A percentile compares a stretch with the other conserved stretches of the same genome.
phyloP scores from a whole-genome alignment of 2,329 filamentous ascomycete genomes.

The Botryotinia convoluta region DNA sequence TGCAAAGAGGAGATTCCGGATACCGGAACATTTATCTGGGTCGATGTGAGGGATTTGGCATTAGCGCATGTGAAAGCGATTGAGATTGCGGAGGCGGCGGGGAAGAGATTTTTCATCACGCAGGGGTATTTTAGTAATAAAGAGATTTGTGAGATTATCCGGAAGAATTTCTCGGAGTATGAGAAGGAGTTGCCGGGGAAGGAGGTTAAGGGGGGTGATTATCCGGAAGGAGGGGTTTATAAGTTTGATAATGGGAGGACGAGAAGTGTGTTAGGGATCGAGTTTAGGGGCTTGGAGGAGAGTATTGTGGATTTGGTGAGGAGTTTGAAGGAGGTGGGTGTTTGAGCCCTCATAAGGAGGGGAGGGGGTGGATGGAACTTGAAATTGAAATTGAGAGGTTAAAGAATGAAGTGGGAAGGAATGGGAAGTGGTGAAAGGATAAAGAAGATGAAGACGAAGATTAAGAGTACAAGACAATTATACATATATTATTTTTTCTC shows the following conservation, averaged over 20 bases:
- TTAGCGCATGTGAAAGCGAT: conserved; percentile 60
- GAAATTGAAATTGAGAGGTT: too few species aligned
- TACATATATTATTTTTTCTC: background rate
- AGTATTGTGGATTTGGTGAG: conserved; percentile 59
- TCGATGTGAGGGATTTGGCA: conserved; percentile 61
- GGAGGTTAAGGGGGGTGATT: conserved; percentile 41
- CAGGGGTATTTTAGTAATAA: conserved; percentile 60
- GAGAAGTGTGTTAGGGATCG: conserved; percentile 55
- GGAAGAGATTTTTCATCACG: conserved; percentile 62
- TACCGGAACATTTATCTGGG: conserved; percentile 58
- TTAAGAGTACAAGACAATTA: background rate
- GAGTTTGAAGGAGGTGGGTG: conserved; percentile 35
- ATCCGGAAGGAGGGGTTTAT: conserved; percentile 46
- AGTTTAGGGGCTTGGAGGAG: conserved; percentile 57
- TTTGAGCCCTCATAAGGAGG: background rate
- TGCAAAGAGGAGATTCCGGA: conserved; percentile 56
- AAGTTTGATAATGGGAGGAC: conserved; percentile 55
- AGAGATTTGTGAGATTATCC: conserved; percentile 54
- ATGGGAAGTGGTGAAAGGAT: too few species aligned
- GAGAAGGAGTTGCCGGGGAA: conserved; percentile 46
- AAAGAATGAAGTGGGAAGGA: background rate
- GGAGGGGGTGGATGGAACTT: background rate
- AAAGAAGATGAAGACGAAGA: background rate
- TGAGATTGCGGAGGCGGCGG: conserved; percentile 54
- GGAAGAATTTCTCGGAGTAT: conserved; percentile 54